A percentile compares a stretch with the other conserved stretches of the same genome.
Conservation (phyloP, 805 yeast species). For the Schwanniomyces pseudopolymorphus region DNA sequence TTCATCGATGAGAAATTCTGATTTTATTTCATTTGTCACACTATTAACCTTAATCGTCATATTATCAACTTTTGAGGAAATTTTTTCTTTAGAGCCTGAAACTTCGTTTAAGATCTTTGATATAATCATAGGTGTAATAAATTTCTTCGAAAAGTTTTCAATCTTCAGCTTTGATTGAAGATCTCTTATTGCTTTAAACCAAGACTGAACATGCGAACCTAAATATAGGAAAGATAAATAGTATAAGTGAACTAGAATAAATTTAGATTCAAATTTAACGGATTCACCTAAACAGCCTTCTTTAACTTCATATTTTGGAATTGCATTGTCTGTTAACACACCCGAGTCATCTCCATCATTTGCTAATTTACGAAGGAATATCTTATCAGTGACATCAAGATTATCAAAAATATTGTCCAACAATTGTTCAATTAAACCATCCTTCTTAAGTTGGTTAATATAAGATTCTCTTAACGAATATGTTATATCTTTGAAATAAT, state of each 20-base stretch:
- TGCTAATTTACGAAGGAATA: constrained; percentile 18
- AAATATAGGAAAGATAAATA: constrained; percentile 49
- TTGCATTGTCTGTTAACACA: constrained; percentile 11
- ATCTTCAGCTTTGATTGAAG: constrained; percentile 58
- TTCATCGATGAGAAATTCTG: constrained; percentile 79
- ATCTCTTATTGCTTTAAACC: constrained; percentile 73
- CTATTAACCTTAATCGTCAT: constrained; percentile 62
- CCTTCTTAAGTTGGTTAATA: constrained; percentile 51
- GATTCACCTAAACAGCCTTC: constrained; percentile 20
- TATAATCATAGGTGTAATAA: constrained; percentile 65
- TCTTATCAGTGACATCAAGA: constrained; percentile 38
- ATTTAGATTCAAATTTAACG: constrained; percentile 28
- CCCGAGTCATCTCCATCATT: not conserved
- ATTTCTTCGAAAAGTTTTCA: constrained; percentile 60
- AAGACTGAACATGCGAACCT: constrained; percentile 59
- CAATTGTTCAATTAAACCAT: constrained; percentile 47
- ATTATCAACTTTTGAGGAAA: constrained; percentile 37
- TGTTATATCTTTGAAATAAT: constrained; percentile 63
- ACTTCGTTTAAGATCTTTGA: constrained; percentile 55
- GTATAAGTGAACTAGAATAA: constrained; percentile 49
- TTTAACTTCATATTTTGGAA: constrained; percentile 20
- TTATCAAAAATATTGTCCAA: constrained; percentile 56
- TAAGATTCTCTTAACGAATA: constrained; percentile 62
- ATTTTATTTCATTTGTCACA: constrained; percentile 65
- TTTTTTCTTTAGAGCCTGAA: constrained; percentile 36